These are phyloP conservation scores for Botrytis byssoidea DNA, from an alignment of 2,329 filamentous ascomycete species.

Conservation along the genomic window DNA sequence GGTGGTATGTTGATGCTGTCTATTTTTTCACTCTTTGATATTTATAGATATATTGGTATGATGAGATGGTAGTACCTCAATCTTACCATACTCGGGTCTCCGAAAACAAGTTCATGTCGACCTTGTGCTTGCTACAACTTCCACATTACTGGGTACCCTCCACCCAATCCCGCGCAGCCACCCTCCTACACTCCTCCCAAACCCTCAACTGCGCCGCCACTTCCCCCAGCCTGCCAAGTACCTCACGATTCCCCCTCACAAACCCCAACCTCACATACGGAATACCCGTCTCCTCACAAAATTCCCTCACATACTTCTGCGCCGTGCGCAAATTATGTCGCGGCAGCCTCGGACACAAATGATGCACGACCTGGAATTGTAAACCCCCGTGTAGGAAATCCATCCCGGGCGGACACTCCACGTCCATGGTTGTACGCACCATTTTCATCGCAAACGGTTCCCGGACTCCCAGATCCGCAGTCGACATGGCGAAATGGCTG, in stretches of 20 bases:
- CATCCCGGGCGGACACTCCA: constrained; percentile 83
- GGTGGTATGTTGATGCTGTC: no score
- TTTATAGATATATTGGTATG: no score
- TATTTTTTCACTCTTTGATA: no score
- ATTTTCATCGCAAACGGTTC: constrained; percentile 90
- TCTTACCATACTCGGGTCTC: no score
- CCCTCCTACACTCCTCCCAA: not conserved
- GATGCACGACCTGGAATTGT: constrained; percentile 87
- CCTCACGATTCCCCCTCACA: constrained; percentile 60
- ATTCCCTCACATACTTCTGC: not conserved
- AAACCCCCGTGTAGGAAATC: constrained; percentile 87
- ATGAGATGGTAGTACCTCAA: no score
- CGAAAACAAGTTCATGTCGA: no score
- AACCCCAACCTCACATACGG: constrained; percentile 39
- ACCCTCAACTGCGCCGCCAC: not conserved
- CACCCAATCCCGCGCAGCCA: no score
- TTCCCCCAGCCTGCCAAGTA: not conserved
- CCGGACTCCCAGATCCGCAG: constrained; percentile 74
- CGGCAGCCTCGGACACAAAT: constrained; percentile 79
- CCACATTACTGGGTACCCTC: no score
- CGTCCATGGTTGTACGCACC: constrained; percentile 90
- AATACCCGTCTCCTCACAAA: not conserved
- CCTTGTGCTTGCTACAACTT: no score
- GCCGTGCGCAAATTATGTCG: constrained; percentile 76
- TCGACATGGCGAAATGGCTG: constrained; percentile 95